These are phyloP conservation scores for Cucumis variabilis DNA, from an alignment of 331 rosid genomes.

Conservation along the genomic window DNA sequence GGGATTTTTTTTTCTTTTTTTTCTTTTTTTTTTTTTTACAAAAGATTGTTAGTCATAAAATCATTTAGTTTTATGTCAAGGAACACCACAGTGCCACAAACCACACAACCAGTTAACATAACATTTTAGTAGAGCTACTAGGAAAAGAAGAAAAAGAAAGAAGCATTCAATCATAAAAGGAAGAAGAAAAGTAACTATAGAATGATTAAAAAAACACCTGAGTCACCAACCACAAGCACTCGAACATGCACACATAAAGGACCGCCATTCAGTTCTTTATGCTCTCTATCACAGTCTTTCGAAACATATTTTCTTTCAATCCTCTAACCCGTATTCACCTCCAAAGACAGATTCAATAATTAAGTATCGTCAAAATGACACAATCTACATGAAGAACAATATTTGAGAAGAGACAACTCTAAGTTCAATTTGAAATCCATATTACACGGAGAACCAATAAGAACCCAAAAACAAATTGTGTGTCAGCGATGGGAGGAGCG, in stretches of 20 bases:
- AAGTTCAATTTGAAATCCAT: conserved; percentile 53
- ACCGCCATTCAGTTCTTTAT: conserved; percentile 66
- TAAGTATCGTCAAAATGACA: conserved; percentile 61
- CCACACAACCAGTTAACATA: neutral
- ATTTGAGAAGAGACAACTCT: conserved; percentile 39
- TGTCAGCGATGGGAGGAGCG: too few species aligned
- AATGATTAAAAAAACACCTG: conserved; percentile 56
- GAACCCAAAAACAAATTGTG: too few species aligned
- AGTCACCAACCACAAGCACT: conserved; percentile 95
- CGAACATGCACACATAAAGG: conserved; percentile 92
- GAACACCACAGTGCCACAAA: neutral
- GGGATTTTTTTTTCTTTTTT: too few species aligned
- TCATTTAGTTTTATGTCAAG: neutral
- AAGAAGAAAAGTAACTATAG: neutral
- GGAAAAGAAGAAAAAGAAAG: neutral
- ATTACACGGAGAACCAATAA: conserved; percentile 35
- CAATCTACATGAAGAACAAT: conserved; percentile 42
- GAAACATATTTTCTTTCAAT: conserved; percentile 75
- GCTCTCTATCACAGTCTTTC: conserved; percentile 91
- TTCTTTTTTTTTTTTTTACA: neutral
- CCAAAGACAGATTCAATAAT: conserved; percentile 30
- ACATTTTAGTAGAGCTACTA: neutral
- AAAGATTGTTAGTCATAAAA: neutral
- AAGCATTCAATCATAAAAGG: conserved; percentile 1
- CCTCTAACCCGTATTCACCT: conserved; percentile 32